A percentile compares a stretch with the other conserved stretches of the same genome.
Conservation (phyloP, 352 stramenopile genomes). For the Globisporangium polare region DNA sequence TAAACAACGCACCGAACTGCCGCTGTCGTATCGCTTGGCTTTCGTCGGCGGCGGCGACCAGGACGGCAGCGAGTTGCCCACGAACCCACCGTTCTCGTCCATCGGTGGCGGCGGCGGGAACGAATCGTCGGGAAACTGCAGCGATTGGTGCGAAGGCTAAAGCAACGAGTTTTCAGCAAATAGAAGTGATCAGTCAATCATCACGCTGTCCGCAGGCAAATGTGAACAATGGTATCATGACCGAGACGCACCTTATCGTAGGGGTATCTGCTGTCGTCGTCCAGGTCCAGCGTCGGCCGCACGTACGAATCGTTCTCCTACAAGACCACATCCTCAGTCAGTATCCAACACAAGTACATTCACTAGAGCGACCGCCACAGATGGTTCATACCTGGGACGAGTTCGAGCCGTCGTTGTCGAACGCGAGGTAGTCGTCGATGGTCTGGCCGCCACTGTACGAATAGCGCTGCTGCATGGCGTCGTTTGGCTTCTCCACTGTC, state of each 20-base stretch:
- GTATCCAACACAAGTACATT: background rate
- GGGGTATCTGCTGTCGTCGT: slow-evolving; percentile 28
- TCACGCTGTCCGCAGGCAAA: background rate
- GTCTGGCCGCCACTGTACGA: slow-evolving; percentile 56
- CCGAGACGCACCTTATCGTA: slow-evolving; percentile 28
- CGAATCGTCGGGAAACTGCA: slow-evolving; percentile 63
- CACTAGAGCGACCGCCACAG: no score
- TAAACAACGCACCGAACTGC: slow-evolving; percentile 12
- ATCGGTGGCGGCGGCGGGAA: slow-evolving; percentile 70
- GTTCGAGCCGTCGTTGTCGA: slow-evolving; percentile 40
- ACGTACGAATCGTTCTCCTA: slow-evolving; percentile 42
- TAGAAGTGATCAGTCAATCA: no score
- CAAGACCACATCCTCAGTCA: background rate
- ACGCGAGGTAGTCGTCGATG: slow-evolving; percentile 50
- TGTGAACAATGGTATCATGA: background rate
- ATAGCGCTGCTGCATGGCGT: slow-evolving; percentile 50
- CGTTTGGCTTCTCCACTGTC: slow-evolving; percentile 23
- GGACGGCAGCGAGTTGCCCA: slow-evolving; percentile 61
- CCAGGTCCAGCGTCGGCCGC: slow-evolving; percentile 27
- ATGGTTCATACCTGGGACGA: slow-evolving; percentile 47
- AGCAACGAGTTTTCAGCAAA: background rate
- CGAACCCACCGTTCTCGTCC: slow-evolving; percentile 61
- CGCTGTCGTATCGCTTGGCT: slow-evolving; percentile 64
- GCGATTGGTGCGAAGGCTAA: slow-evolving; percentile 22
- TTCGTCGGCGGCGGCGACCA: slow-evolving; percentile 74